Percentiles rank a stretch among this genome's conserved stretches.
Conservation (phyloP, 345 rosid genomes). For the Hypericum androsaemum region DNA sequence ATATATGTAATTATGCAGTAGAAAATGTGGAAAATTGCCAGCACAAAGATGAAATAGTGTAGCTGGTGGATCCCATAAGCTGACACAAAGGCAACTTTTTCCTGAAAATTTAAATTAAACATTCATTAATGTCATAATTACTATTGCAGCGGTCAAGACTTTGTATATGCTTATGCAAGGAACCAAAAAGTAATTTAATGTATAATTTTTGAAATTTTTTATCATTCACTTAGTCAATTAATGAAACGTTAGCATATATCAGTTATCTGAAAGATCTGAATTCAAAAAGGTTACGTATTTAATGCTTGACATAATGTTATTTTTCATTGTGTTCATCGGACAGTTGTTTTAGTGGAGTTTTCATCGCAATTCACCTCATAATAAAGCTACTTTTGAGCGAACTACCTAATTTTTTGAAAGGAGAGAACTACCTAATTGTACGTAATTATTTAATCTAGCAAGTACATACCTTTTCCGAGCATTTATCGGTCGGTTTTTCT, state of each 20-base stretch:
- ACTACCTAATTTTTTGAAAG: too few relatives aligned
- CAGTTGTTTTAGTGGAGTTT: too few relatives aligned
- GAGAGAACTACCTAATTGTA: too few relatives aligned
- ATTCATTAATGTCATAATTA: neutral
- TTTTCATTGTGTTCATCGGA: too few relatives aligned
- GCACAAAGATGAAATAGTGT: constrained; percentile 76
- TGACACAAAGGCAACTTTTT: constrained; percentile 69
- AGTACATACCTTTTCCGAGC: constrained; percentile 25
- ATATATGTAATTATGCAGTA: constrained; percentile 54
- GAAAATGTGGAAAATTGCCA: constrained; percentile 52
- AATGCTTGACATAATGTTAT: too few relatives aligned
- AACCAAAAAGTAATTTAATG: neutral
- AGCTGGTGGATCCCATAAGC: constrained; percentile 81
- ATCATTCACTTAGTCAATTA: too few relatives aligned
- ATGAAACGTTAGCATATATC: too few relatives aligned
- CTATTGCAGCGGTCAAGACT: constrained; percentile 8
- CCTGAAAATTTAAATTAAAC: constrained; percentile 33
- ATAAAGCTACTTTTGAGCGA: too few relatives aligned
- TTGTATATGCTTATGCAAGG: neutral
- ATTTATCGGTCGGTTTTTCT: constrained; percentile 25
- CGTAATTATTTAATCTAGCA: too few relatives aligned
- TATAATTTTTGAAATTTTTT: neutral
- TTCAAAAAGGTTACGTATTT: too few relatives aligned
- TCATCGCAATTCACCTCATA: too few relatives aligned
- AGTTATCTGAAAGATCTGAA: too few relatives aligned